Percentiles rank a stretch among this genome's conserved stretches.
Conservation (phyloP, 2,329 filamentous ascomycete species). For the Coniochaeta hoffmannii region DNA sequence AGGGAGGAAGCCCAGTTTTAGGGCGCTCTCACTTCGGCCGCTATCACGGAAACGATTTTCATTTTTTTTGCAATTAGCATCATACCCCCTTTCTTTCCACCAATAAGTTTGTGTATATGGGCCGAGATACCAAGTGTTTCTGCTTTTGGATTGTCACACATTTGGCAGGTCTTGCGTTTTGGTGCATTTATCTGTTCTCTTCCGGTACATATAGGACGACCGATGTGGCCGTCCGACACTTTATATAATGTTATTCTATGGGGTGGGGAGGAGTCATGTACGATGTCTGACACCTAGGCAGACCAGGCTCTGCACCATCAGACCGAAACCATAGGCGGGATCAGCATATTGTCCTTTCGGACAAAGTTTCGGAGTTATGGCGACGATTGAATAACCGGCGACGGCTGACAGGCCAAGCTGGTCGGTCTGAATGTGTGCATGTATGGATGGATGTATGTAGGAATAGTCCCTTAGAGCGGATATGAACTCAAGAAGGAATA, state of each 20-base stretch:
- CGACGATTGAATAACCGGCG: not conserved
- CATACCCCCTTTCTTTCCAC: conserved; percentile 8
- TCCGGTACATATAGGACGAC: not conserved
- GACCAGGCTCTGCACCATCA: too few relatives aligned
- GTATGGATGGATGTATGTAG: not conserved
- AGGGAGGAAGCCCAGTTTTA: conserved; percentile 43
- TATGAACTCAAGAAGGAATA: not conserved
- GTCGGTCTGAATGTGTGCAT: not conserved
- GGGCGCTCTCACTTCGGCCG: not conserved
- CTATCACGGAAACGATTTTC: conserved; percentile 7
- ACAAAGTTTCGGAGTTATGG: too few relatives aligned
- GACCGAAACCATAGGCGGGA: too few relatives aligned
- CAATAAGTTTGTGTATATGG: not conserved
- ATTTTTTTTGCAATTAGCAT: conserved; percentile 12
- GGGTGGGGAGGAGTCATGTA: too few relatives aligned
- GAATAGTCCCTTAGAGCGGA: not conserved
- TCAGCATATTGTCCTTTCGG: too few relatives aligned
- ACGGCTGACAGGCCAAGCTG: too few relatives aligned
- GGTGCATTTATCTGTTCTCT: not conserved
- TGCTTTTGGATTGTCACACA: not conserved
- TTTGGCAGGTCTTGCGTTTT: conserved; percentile 8
- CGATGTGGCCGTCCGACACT: too few relatives aligned
- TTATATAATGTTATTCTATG: too few relatives aligned
- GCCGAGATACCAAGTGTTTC: conserved; percentile 1
- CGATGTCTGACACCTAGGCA: too few relatives aligned